A percentile compares a stretch with the other conserved stretches of the same genome.
Evolutionary conservation across 2,329 filamentous ascomycete genomes (phyloP).

Genomic region (Arthrobotrys conoides): DNA sequence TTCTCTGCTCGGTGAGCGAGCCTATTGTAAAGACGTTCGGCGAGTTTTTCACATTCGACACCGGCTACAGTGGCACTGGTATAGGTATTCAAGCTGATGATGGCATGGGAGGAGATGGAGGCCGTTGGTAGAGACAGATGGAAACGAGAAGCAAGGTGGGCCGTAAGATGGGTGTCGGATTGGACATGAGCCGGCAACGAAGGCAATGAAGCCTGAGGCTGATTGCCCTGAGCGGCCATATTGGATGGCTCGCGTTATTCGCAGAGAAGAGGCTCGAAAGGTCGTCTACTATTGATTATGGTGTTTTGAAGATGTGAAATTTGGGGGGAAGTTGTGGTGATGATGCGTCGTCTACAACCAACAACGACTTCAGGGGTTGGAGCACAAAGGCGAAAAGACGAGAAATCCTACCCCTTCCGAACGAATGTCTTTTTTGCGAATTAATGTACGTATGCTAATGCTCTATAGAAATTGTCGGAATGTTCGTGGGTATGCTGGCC

Average conservation of each 20-base stretch:
- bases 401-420: slow-evolving; percentile 33
- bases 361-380: slow-evolving; percentile 54
- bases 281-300: slow-evolving; percentile 6
- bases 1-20: slow-evolving; percentile 91
- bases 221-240: slow-evolving; percentile 71
- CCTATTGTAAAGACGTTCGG: slow-evolving; percentile 85
- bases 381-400: slow-evolving; percentile 3
- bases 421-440: slow-evolving; percentile 30
- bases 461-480: slow-evolving; percentile 4
- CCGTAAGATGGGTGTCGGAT: slow-evolving; percentile 82
- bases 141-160: slow-evolving; percentile 88
- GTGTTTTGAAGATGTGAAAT: slow-evolving; percentile 16
- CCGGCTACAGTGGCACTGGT: slow-evolving; percentile 89
- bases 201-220: slow-evolving; percentile 87
- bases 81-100: slow-evolving; percentile 95
- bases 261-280: slow-evolving; percentile 12
- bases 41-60: slow-evolving; percentile 82
- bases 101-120: slow-evolving; percentile 87
- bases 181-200: slow-evolving; percentile 87
- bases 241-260: slow-evolving; percentile 50
- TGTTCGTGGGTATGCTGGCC: slow-evolving; percentile 30
- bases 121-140: slow-evolving; percentile 92
- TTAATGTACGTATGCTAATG: not conserved
- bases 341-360: slow-evolving; percentile 13
- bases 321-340: not conserved